A percentile compares a stretch with the other conserved stretches of the same genome.
phyloP scores from a whole-genome alignment of 2,329 filamentous ascomycete species.

The Colletotrichum trifolii region DNA sequence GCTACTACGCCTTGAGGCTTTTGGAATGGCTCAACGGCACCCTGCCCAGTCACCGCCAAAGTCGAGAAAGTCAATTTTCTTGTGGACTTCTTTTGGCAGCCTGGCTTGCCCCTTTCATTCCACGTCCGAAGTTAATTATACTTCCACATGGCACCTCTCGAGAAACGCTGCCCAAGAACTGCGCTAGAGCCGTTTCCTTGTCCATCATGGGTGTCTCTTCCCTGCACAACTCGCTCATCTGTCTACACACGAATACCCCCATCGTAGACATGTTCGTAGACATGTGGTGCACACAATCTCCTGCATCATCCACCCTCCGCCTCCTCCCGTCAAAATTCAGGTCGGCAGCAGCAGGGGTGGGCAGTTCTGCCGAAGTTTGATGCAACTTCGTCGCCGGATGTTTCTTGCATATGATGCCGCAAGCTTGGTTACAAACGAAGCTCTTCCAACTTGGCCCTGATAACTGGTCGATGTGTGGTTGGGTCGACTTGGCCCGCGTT shows the following conservation, averaged over 20 bases:
- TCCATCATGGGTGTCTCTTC: background rate
- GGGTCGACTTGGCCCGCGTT: slow-evolving; percentile 38
- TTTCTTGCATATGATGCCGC: slow-evolving; percentile 49
- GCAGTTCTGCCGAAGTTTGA: slow-evolving; percentile 42
- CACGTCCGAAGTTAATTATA: background rate
- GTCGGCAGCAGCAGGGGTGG: slow-evolving; percentile 33
- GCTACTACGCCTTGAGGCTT: slow-evolving; percentile 19
- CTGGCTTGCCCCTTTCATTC: background rate
- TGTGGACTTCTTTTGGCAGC: slow-evolving; percentile 12
- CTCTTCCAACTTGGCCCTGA: slow-evolving; percentile 40
- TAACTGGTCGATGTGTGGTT: slow-evolving; percentile 54
- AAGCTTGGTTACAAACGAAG: slow-evolving; percentile 44
- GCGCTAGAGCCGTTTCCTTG: too few relatives aligned
- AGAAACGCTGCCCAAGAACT: too few relatives aligned
- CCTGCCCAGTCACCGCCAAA: slow-evolving; percentile 29
- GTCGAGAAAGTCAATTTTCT: slow-evolving; percentile 26
- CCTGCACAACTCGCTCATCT: background rate
- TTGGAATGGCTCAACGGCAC: slow-evolving; percentile 25
- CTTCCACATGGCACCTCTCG: too few relatives aligned
- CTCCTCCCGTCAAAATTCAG: slow-evolving; percentile 13
- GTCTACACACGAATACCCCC: too few relatives aligned
- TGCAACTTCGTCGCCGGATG: slow-evolving; percentile 45
- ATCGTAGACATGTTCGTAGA: too few relatives aligned
- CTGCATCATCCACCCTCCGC: background rate
- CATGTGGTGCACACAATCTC: too few relatives aligned